Evolutionary conservation across 2,329 filamentous ascomycete genomes (phyloP).

Genomic region (Talaromyces islandicus): DNA sequence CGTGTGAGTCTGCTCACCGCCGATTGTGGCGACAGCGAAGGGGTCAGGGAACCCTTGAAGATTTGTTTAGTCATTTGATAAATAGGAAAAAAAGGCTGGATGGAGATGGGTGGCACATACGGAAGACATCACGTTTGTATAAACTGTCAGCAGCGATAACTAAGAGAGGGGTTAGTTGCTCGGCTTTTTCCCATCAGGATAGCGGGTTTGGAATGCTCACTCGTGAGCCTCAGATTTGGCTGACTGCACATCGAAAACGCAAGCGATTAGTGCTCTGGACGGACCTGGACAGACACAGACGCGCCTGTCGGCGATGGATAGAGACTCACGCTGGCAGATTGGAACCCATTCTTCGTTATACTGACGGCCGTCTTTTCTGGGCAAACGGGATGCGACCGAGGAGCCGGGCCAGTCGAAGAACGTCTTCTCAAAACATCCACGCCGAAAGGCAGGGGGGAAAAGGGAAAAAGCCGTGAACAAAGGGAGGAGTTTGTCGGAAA

Average conservation of each 20-base stretch:
- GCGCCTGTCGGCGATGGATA: not conserved
- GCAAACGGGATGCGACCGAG: constrained; percentile 20
- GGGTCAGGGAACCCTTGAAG: constrained; percentile 85
- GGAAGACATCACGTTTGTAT: constrained; percentile 98
- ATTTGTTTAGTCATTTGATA: not conserved
- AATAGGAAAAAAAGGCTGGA: too few species aligned
- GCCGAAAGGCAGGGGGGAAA: not conserved
- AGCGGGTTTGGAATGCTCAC: constrained; percentile 46
- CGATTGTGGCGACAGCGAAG: constrained; percentile 93
- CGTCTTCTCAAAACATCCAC: constrained; percentile 28
- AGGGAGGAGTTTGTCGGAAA: too few species aligned
- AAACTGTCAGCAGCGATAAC: constrained; percentile 98
- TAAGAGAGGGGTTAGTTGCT: constrained; percentile 35
- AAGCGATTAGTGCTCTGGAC: constrained; percentile 15
- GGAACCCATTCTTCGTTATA: constrained; percentile 47
- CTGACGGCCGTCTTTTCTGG: constrained; percentile 17
- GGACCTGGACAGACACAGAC: not conserved
- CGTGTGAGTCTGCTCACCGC: constrained; percentile 97
- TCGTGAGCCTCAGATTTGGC: constrained; percentile 88
- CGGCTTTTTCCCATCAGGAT: not conserved
- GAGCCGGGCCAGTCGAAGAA: constrained; percentile 31
- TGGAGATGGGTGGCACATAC: constrained; percentile 52
- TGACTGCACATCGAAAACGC: constrained; percentile 46
- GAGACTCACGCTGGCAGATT: constrained; percentile 58
- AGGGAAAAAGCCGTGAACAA: too few species aligned